phyloP scores from a whole-genome alignment of 2,329 filamentous ascomycete genomes.

The Davidsoniella eucalypti region DNA sequence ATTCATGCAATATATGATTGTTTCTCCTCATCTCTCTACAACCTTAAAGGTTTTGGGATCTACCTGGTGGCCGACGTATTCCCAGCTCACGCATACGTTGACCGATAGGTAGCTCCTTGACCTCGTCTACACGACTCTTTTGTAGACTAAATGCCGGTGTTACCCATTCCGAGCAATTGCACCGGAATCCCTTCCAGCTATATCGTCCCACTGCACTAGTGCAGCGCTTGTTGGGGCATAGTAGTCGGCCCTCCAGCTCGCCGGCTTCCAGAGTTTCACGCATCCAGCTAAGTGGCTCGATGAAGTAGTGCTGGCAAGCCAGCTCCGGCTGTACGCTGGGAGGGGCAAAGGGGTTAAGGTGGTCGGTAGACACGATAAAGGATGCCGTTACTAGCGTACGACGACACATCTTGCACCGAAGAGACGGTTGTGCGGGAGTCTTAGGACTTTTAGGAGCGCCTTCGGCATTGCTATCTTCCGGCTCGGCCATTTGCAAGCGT shows the following conservation, averaged over 20 bases:
- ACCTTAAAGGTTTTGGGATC: slow-evolving; percentile 21
- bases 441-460: slow-evolving; percentile 11
- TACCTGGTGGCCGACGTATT: slow-evolving; percentile 39
- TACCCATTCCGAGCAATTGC: slow-evolving; percentile 80
- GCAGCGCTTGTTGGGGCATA: slow-evolving; percentile 67
- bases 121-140: slow-evolving; percentile 66
- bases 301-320: slow-evolving; percentile 71
- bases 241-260: slow-evolving; percentile 65
- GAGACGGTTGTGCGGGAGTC: slow-evolving; percentile 16
- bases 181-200: slow-evolving; percentile 89
- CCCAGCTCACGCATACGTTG: slow-evolving; percentile 20
- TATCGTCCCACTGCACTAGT: slow-evolving; percentile 77
- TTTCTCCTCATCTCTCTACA: not conserved
- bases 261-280: slow-evolving; percentile 63
- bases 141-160: slow-evolving; percentile 80
- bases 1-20: not conserved
- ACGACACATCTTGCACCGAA: slow-evolving; percentile 86
- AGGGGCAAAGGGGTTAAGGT: slow-evolving; percentile 26
- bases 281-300: slow-evolving; percentile 96
- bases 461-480: slow-evolving; percentile 14
- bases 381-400: slow-evolving; percentile 36
- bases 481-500: slow-evolving; percentile 13
- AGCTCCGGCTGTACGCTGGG: slow-evolving; percentile 13
- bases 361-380: slow-evolving; percentile 44
- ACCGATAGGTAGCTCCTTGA: slow-evolving; percentile 18